Evolutionary conservation across 495 filamentous ascomycete species (phyloP).

Genomic region (Oleoguttula mirabilis): DNA sequence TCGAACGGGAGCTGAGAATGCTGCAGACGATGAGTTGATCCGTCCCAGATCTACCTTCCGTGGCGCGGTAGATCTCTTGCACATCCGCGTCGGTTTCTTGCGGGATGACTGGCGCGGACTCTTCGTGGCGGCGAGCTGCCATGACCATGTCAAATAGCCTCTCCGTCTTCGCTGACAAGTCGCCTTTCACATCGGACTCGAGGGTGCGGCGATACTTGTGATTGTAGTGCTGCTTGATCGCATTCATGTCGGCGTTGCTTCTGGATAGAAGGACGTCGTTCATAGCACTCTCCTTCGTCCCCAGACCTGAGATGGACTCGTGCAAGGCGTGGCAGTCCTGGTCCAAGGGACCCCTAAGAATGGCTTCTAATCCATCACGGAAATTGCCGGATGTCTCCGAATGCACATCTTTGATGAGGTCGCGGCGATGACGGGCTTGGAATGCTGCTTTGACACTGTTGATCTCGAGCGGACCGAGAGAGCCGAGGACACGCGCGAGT

Average conservation of each 20-base stretch:
- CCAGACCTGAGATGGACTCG: constrained; percentile 59
- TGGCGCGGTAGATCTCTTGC: constrained; percentile 57
- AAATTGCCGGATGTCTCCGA: constrained; percentile 66
- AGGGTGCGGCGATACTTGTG: constrained; percentile 48
- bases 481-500: constrained; percentile 53
- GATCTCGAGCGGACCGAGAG: constrained; percentile 61
- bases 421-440: constrained; percentile 44
- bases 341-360: constrained; percentile 64
- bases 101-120: constrained; percentile 56
- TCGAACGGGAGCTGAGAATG: constrained; percentile 58
- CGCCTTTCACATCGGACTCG: constrained; percentile 55
- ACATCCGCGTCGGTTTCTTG: constrained; percentile 61
- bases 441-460: constrained; percentile 56
- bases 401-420: constrained; percentile 61
- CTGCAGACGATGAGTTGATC: constrained; percentile 65
- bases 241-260: constrained; percentile 69
- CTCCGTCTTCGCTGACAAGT: constrained; percentile 76
- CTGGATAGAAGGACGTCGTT: constrained; percentile 77
- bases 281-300: constrained; percentile 75
- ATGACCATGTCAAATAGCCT: constrained; percentile 69
- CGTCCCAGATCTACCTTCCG: constrained; percentile 51
- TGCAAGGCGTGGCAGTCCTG: constrained; percentile 55
- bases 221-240: constrained; percentile 68
- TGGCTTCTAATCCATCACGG: constrained; percentile 51
- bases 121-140: constrained; percentile 58